Evolutionary conservation across 192 early-diverging fungal species (phyloP), one percentile per base, ranked within the genome.

Genomic region (Entomortierella parvispora): DNA sequence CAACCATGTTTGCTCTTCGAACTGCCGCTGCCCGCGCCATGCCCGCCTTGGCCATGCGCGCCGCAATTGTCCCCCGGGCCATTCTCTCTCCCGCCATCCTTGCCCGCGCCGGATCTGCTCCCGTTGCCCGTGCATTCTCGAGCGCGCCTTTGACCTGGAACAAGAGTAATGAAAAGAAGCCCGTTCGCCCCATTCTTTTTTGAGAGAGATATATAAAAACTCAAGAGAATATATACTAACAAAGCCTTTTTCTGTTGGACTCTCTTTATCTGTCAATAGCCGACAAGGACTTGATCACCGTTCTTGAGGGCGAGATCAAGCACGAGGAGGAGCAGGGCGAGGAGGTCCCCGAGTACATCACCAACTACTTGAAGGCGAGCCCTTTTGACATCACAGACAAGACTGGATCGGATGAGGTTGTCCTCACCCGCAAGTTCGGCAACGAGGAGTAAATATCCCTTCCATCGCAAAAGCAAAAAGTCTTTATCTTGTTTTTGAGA

Each of bases 361-460:
- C 71, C 65, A 49, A 52, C 34, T 76, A 76, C 59, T 57, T 76
- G 58, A 76, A 76, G 53, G 28, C 71, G 4, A 62, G 64, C 65
- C 64, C 71, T 14, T 76, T 76, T 37, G 49, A 94, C 88, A 86
- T 99, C 82, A 89, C 93, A 65, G 92, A 96, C 75, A 88, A 89
- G 69, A 20, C 83, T 14, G 94, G 94, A 40, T 70, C 84, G 4
- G 93, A 93, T 78, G 90, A 93, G 81, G 92, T 99, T 31, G 65
- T 70, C 29, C 75, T 99, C 68, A 88, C 89, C 18, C 87, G 94
- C 75, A 91, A 89, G 58, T 96, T 95, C 82, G 95, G 95, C 47
- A 92, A 88, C 76, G 97, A 99, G 83, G 91, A 88, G 91, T 93
- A 85, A 72, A n/a, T n/a, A n/a, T n/a, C n/a, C n/a, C n/a, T n/a